These are phyloP conservation scores for Geranium incanum DNA, from an alignment of 441 rosid species.

Conservation along the genomic window DNA sequence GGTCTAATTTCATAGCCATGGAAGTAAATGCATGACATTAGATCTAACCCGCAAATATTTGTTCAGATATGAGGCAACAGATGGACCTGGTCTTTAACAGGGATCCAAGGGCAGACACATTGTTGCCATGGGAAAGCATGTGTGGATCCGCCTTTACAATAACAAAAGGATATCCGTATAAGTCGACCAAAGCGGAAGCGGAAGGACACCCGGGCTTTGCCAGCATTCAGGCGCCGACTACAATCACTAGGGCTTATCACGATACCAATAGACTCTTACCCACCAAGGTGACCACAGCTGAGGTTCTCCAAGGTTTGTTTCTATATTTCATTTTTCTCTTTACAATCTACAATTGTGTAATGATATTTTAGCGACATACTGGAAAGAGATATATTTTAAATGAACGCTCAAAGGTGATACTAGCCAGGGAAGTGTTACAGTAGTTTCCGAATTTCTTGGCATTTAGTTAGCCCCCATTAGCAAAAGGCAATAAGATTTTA, in stretches of 20 bases:
- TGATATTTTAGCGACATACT: neutral
- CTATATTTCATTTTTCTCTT: neutral
- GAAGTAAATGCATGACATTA: conserved; percentile 14
- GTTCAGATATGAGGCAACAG: conserved; percentile 57
- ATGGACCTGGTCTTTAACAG: conserved; percentile 44
- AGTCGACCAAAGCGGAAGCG: conserved; percentile 38
- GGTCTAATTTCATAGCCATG: neutral
- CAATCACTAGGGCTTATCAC: conserved; percentile 25
- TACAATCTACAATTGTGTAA: neutral
- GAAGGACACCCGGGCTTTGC: conserved; percentile 34
- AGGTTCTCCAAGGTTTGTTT: conserved; percentile 46
- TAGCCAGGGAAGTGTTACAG: neutral
- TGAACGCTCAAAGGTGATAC: neutral
- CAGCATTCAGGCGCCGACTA: conserved; percentile 27
- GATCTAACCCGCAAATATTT: conserved; percentile 17
- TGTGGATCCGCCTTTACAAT: conserved; percentile 39
- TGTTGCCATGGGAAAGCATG: conserved; percentile 38
- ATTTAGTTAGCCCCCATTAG: neutral
- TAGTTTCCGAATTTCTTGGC: neutral
- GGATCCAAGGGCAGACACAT: conserved; percentile 35
- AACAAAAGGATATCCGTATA: conserved; percentile 34
- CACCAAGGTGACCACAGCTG: conserved; percentile 28
- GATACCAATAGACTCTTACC: conserved; percentile 39
- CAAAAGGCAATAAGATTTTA: neutral
- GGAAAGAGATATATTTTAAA: neutral